Evolutionary conservation across 495 filamentous ascomycete genomes (phyloP), one percentile per base, ranked within the genome.

Genomic region (Podospora fimiseda): DNA sequence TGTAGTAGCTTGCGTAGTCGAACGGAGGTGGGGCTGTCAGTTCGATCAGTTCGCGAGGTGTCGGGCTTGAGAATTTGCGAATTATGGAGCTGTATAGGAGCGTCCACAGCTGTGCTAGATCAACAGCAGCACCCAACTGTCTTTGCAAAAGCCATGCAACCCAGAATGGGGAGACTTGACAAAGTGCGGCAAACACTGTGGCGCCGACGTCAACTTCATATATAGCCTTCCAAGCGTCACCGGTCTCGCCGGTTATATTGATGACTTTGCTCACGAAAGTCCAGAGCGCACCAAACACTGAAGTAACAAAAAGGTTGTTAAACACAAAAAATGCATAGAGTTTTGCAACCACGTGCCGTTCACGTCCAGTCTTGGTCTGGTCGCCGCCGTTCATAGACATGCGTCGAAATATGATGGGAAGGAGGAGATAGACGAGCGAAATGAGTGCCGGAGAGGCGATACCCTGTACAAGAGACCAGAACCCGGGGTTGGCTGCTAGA

Each of bases 251-350:
- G 0, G 80, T 76, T 15, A 76, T 64, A 19, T 73, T 48, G 51
- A 94, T 73, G 48, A 93, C 83, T 7, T 71, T 75, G 0, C 82
- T 61, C 13, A 88, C 71, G 59, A 89, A 89, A 2, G 70, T 75
- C 85, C 88, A 96, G 9, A 88, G 68, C 13, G 86, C 83, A 60
- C 77, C 74, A 69, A 99, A 99, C 15, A 95, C 70, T 16, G 90
- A 94, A 72, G 96, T 96, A 52, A 97, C 83, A 60, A 97, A 69
- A 43, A 97, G 71, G 64, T 97, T 96, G 75, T 99, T 99, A 79
- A 99, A 88, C 43, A 97, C 82, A 71, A 97, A 97, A 71, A 99
- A 99, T 13, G 89, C 77, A 67, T 96, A 99, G 2, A 99, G 78
- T 63, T 95, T 93, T 47, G 82, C 81, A 22, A 90, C 80, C 57